Conservation (phyloP, 495 filamentous ascomycete species). For the Amniculicola lignicola region DNA sequence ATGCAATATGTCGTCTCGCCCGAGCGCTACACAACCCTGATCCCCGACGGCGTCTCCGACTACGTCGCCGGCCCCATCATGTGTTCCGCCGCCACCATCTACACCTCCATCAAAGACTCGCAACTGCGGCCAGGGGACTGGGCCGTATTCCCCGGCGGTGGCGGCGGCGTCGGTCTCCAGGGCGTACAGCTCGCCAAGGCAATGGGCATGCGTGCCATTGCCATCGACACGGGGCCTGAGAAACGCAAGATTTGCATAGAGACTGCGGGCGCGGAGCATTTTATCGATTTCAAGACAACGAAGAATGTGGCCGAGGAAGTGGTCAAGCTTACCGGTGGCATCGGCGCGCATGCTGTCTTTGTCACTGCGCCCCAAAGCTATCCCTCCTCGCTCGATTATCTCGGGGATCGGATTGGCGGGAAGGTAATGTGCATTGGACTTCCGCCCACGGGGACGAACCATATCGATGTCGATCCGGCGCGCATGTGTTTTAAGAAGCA, state of each 20-base stretch:
- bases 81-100: conserved; percentile 46
- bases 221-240: conserved; percentile 34
- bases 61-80: conserved; percentile 48
- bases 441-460: conserved; percentile 23
- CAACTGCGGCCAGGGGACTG: conserved; percentile 44
- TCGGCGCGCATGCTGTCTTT: conserved; percentile 37
- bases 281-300: conserved; percentile 34
- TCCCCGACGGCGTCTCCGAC: conserved; percentile 47
- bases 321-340: conserved; percentile 27
- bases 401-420: conserved; percentile 27
- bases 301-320: conserved; percentile 29
- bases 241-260: conserved; percentile 32
- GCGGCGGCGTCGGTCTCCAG: conserved; percentile 45
- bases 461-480: conserved; percentile 31
- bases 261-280: conserved; percentile 33
- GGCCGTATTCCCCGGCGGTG: conserved; percentile 48
- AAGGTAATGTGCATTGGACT: conserved; percentile 37
- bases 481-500: conserved; percentile 33
- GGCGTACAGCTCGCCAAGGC: conserved; percentile 44
- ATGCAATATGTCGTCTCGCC: conserved; percentile 45
- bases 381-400: conserved; percentile 5
- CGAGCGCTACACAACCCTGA: conserved; percentile 46
- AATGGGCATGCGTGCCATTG: conserved; percentile 35
- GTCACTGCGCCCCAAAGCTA: conserved; percentile 33
- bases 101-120: conserved; percentile 43